Percentiles rank a stretch among this genome's conserved stretches.
Conservation (phyloP, 805 yeast species). For the Saccharomycopsis guyanensis region DNA sequence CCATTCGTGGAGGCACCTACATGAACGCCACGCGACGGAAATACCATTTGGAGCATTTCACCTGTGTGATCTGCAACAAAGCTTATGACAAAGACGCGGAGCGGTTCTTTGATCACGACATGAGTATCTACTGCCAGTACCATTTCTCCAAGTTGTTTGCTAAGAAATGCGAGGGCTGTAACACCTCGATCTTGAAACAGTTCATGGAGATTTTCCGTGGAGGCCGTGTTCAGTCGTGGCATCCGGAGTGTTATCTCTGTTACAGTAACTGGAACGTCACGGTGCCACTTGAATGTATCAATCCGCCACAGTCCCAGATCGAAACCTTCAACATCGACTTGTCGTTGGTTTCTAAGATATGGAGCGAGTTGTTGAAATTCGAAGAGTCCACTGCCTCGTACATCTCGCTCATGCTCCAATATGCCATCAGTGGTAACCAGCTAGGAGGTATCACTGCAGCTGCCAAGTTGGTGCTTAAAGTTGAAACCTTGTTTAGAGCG, state of each 20-base stretch:
- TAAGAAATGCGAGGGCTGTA: constrained; percentile 88
- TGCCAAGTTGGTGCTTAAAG: constrained; percentile 60
- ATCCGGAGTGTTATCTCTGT: constrained; percentile 97
- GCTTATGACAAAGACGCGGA: constrained; percentile 80
- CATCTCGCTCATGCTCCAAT: constrained; percentile 85
- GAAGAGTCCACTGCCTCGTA: constrained; percentile 88
- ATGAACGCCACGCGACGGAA: constrained; percentile 88
- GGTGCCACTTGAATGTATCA: constrained; percentile 56
- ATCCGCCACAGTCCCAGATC: constrained; percentile 29
- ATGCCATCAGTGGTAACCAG: constrained; percentile 69
- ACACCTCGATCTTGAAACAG: constrained; percentile 84
- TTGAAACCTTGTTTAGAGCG: constrained; percentile 72
- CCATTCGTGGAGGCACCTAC: constrained; percentile 76
- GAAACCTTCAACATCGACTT: constrained; percentile 44
- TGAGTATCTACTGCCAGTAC: constrained; percentile 78
- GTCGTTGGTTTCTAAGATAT: constrained; percentile 51
- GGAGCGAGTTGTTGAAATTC: constrained; percentile 81
- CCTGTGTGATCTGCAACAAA: constrained; percentile 73
- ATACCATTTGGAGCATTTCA: constrained; percentile 92
- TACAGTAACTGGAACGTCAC: constrained; percentile 94
- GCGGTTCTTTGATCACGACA: constrained; percentile 83
- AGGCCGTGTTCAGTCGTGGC: constrained; percentile 94
- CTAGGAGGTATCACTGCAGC: constrained; percentile 58
- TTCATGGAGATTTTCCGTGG: constrained; percentile 89
- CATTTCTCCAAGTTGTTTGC: constrained; percentile 87